Conservation (phyloP, 257 asterid genomes). For the Verbascum thapsus region DNA sequence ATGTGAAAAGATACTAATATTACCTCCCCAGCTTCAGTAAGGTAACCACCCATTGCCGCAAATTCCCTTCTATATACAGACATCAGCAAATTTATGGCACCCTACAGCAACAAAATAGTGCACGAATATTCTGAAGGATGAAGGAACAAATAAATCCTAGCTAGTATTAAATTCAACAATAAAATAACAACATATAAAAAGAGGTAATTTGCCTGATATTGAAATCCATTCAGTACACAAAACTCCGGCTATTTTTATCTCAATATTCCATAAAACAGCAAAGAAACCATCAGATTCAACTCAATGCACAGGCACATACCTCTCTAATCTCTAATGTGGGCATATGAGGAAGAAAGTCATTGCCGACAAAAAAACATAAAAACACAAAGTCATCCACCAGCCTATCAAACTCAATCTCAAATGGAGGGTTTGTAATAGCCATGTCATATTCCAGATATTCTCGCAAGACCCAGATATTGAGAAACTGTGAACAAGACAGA, state of each 20-base stretch:
- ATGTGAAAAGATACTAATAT: constrained; percentile 36
- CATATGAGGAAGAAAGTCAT: constrained; percentile 99
- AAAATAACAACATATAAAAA: constrained; percentile 18
- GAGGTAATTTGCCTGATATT: constrained; percentile 14
- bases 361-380: constrained; percentile 92
- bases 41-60: constrained; percentile 94
- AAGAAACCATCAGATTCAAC: constrained; percentile 3
- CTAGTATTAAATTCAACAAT: constrained; percentile 13
- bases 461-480: constrained; percentile 85
- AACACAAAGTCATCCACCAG: constrained; percentile 97
- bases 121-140: constrained; percentile 21
- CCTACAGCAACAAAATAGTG: constrained; percentile 53
- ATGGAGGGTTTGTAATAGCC: constrained; percentile 72
- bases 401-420: constrained; percentile 79
- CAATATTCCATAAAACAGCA: constrained; percentile 18
- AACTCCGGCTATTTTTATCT: constrained; percentile 1
- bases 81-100: constrained; percentile 95
- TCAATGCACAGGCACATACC: constrained; percentile 48
- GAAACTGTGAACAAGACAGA: constrained; percentile 58
- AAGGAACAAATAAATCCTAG: constrained; percentile 5
- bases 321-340: constrained; percentile 97
- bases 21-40: constrained; percentile 99
- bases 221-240: constrained; percentile 16
- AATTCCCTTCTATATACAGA: constrained; percentile 82
- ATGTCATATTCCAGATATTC: constrained; percentile 88